Conservation (phyloP, 306 rosid genomes). For the Begonia masoniana region DNA sequence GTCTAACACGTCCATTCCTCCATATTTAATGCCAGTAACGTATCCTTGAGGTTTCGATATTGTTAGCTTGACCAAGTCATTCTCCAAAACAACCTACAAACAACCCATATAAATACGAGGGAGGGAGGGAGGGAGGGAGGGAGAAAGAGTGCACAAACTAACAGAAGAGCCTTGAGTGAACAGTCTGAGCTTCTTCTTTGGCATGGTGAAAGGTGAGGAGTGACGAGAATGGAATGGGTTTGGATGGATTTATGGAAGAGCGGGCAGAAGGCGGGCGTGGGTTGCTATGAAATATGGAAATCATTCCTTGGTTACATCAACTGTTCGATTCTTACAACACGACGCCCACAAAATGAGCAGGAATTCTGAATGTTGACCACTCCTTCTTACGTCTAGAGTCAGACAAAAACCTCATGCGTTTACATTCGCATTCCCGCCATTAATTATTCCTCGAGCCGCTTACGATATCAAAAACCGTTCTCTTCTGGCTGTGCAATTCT, state of each 20-base stretch:
- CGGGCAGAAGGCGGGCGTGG: too few relatives aligned
- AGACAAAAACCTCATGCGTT: too few relatives aligned
- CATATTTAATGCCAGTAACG: conserved; percentile 17
- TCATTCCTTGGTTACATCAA: too few relatives aligned
- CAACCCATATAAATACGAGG: neutral
- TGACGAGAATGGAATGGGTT: neutral
- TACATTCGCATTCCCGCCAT: too few relatives aligned
- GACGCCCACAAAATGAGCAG: too few relatives aligned
- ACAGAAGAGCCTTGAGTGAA: conserved; percentile 18
- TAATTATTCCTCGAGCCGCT: too few relatives aligned
- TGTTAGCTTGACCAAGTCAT: conserved; percentile 22
- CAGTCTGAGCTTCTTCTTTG: conserved; percentile 20
- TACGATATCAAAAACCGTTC: too few relatives aligned
- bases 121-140: neutral
- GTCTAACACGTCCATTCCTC: conserved; percentile 30
- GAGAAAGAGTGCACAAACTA: conserved; percentile 1
- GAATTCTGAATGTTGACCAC: too few relatives aligned
- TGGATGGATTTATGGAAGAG: neutral
- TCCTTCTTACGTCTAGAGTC: too few relatives aligned
- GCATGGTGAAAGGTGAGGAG: conserved; percentile 8
- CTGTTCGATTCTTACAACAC: too few relatives aligned
- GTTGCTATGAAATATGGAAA: too few relatives aligned
- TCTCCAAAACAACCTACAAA: conserved; percentile 20
- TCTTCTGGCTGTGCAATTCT: too few relatives aligned
- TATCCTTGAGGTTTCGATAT: conserved; percentile 23